phyloP scores from a whole-genome alignment of 1,139 yeast species.

The Nadsonia starkeyi-henricii region DNA sequence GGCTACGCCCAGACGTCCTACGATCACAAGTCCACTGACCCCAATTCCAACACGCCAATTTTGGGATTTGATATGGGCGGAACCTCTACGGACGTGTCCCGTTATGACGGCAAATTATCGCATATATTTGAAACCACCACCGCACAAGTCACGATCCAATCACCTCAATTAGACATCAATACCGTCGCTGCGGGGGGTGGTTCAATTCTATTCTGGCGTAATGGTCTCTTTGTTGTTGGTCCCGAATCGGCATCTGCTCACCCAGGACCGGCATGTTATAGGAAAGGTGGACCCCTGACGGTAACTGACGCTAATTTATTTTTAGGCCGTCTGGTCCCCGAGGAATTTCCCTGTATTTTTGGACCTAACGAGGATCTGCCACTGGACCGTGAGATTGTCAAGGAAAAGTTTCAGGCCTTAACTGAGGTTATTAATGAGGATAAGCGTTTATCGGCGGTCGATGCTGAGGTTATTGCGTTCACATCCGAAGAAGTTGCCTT shows the following conservation, averaged over 20 bases:
- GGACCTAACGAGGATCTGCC: slow-evolving; percentile 39
- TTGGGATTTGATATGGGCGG: slow-evolving; percentile 53
- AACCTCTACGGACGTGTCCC: slow-evolving; percentile 43
- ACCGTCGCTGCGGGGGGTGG: slow-evolving; percentile 55
- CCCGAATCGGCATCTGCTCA: slow-evolving; percentile 45
- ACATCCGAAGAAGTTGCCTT: slow-evolving; percentile 36
- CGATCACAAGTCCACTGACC: slow-evolving; percentile 14
- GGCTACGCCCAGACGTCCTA: slow-evolving; percentile 40
- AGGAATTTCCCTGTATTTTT: slow-evolving; percentile 38
- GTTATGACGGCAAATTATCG: slow-evolving; percentile 35
- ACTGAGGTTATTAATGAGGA: slow-evolving; percentile 32
- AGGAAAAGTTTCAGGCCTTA: slow-evolving; percentile 28
- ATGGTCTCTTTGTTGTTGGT: slow-evolving; percentile 40
- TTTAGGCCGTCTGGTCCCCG: slow-evolving; percentile 37
- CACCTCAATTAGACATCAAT: slow-evolving; percentile 43
- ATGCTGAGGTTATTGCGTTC: too few species aligned
- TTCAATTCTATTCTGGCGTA: slow-evolving; percentile 34
- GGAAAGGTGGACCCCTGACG: slow-evolving; percentile 44
- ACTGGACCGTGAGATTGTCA: slow-evolving; percentile 30
- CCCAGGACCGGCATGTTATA: slow-evolving; percentile 46
- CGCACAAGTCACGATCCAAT: slow-evolving; percentile 41
- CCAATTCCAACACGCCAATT: slow-evolving; percentile 22
- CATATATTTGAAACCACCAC: slow-evolving; percentile 41
- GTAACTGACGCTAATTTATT: slow-evolving; percentile 42
- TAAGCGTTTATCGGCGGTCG: too few species aligned